phyloP scores from a whole-genome alignment of 2,329 filamentous ascomycete genomes.

The Scedosporium aurantiacum region DNA sequence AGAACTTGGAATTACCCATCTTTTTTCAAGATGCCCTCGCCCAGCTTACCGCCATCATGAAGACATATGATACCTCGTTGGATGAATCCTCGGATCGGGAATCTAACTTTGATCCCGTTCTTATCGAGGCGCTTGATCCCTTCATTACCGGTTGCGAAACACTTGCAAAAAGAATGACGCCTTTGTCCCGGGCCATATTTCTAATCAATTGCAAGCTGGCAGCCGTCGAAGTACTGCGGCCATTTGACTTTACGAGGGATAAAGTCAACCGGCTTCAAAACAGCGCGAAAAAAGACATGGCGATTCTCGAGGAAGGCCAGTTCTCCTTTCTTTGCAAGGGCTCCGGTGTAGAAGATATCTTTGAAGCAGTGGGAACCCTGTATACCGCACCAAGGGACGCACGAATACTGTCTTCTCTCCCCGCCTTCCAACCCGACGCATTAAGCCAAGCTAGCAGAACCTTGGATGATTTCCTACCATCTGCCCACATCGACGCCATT shows the following conservation, averaged over 20 bases:
- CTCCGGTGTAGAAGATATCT: constrained; percentile 61
- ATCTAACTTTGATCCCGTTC: constrained; percentile 61
- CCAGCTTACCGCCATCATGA: constrained; percentile 67
- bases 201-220: constrained; percentile 59
- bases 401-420: constrained; percentile 32
- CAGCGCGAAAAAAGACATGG: constrained; percentile 41
- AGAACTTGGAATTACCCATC: constrained; percentile 65
- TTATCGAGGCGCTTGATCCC: constrained; percentile 73
- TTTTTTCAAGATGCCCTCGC: constrained; percentile 75
- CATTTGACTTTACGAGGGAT: constrained; percentile 52
- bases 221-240: constrained; percentile 42
- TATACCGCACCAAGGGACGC: constrained; percentile 34
- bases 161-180: constrained; percentile 49
- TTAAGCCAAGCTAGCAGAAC: constrained; percentile 61
- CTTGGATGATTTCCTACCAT: constrained; percentile 84
- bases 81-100: constrained; percentile 47
- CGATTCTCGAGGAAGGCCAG: constrained; percentile 55
- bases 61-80: constrained; percentile 76
- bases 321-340: constrained; percentile 59
- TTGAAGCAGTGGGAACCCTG: constrained; percentile 22
- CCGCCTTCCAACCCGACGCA: constrained; percentile 45
- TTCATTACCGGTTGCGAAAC: constrained; percentile 68
- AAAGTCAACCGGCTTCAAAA: constrained; percentile 45
- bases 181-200: constrained; percentile 56
- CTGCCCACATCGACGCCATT: constrained; percentile 82